phyloP scores from a whole-genome alignment of 352 stramenopile species.

The Phytophthora kernoviae region DNA sequence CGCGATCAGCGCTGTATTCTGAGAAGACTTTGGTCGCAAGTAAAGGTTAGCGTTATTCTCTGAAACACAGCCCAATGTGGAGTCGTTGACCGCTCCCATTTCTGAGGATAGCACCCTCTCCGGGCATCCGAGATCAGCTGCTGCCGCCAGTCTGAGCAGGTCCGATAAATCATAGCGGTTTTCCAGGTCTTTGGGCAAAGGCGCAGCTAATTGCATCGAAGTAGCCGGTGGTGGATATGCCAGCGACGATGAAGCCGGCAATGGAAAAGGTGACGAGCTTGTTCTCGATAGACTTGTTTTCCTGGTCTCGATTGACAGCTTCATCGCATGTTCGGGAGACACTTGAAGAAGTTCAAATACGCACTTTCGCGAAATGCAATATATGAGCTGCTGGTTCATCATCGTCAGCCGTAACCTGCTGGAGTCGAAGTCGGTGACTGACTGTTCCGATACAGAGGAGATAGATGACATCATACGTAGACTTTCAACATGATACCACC shows the following conservation, averaged over 20 bases:
- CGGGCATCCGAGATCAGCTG: slow-evolving; percentile 59
- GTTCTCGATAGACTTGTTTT: slow-evolving; percentile 31
- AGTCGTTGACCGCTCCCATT: slow-evolving; percentile 19
- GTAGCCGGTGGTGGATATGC: background rate
- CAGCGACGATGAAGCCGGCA: slow-evolving; percentile 18
- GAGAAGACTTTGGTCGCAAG: slow-evolving; percentile 13
- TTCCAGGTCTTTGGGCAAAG: slow-evolving; percentile 19
- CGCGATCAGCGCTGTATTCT: slow-evolving; percentile 34
- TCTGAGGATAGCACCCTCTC: slow-evolving; percentile 39
- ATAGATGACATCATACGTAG: slow-evolving; percentile 29
- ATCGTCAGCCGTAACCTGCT: slow-evolving; percentile 38
- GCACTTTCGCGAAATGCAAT: slow-evolving; percentile 58
- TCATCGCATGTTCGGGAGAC: slow-evolving; percentile 65
- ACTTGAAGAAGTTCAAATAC: slow-evolving; percentile 69
- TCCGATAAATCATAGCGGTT: slow-evolving; percentile 60
- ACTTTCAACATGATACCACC: slow-evolving; percentile 75
- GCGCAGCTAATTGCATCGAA: slow-evolving; percentile 11
- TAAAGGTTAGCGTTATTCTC: slow-evolving; percentile 14
- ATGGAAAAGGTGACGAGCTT: slow-evolving; percentile 33
- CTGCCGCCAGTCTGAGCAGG: slow-evolving; percentile 55
- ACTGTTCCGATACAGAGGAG: slow-evolving; percentile 37
- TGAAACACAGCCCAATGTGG: background rate
- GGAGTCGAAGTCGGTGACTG: slow-evolving; percentile 47
- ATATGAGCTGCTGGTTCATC: slow-evolving; percentile 57
- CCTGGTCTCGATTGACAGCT: slow-evolving; percentile 43